Evolutionary conservation across 2,329 filamentous ascomycete species (phyloP).

Genomic region (Zasmidium angulare): DNA sequence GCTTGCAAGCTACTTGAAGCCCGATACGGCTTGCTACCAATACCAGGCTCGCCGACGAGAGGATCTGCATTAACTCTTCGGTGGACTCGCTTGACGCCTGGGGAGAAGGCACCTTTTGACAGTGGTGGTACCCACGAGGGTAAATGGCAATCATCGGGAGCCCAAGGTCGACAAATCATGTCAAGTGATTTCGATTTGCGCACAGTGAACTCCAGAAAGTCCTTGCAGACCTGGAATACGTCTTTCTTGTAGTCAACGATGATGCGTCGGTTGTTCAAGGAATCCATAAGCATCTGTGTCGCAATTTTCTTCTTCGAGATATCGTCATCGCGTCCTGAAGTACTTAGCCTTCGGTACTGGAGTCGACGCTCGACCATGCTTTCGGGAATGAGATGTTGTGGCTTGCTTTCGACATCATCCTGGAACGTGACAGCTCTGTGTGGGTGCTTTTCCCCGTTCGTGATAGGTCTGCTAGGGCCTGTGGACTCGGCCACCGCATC

Average conservation of each 20-base stretch:
- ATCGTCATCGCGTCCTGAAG: neutral
- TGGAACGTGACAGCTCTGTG: too few species aligned
- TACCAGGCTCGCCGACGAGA: conserved; percentile 15
- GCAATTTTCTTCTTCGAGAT: neutral
- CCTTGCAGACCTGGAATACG: conserved; percentile 10
- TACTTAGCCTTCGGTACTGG: too few species aligned
- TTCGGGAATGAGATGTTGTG: too few species aligned
- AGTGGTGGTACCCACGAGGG: conserved; percentile 17
- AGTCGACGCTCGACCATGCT: too few species aligned
- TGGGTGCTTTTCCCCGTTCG: too few species aligned
- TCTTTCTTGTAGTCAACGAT: conserved; percentile 13
- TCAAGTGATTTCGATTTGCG: conserved; percentile 9
- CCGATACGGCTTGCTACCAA: conserved; percentile 9
- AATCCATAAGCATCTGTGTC: neutral
- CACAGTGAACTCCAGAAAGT: conserved; percentile 15
- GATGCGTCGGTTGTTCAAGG: conserved; percentile 3
- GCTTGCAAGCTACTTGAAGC: conserved; percentile 6
- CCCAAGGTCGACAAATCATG: conserved; percentile 17
- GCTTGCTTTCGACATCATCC: too few species aligned
- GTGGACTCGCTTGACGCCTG: conserved; percentile 1
- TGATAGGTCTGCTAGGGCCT: too few species aligned
- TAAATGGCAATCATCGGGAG: conserved; percentile 5
- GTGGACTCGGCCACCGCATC: too few species aligned
- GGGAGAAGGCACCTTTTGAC: conserved; percentile 10
- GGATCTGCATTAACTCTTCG: conserved; percentile 11